These are phyloP conservation scores for Gypsophila paniculata DNA, from an alignment of 179 eudicot species.

Conservation along the genomic window DNA sequence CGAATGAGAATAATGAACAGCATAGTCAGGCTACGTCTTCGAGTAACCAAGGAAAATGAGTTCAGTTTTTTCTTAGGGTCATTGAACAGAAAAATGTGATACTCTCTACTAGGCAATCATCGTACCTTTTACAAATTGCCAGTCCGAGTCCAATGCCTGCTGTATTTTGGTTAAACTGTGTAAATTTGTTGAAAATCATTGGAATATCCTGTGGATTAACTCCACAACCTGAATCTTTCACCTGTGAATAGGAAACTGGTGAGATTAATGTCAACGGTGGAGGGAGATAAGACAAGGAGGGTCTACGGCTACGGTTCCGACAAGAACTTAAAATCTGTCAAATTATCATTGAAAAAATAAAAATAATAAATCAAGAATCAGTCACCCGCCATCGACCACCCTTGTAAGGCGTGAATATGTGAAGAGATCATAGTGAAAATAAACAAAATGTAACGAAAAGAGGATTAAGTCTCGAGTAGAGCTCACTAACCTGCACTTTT, in stretches of 20 bases:
- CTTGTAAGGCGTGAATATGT: too few species aligned
- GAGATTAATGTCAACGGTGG: background rate
- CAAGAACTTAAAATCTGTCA: background rate
- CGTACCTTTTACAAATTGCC: background rate
- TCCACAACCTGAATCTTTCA: slow-evolving; percentile 90
- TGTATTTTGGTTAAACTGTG: slow-evolving; percentile 41
- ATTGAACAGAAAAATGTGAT: background rate
- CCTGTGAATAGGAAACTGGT: slow-evolving; percentile 36
- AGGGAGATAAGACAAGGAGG: background rate
- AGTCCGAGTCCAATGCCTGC: slow-evolving; percentile 67
- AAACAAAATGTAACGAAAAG: too few species aligned
- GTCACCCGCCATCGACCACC: too few species aligned
- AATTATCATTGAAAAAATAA: background rate
- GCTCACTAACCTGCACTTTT: slow-evolving; percentile 62
- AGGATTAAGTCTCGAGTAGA: too few species aligned
- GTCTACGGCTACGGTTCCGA: background rate
- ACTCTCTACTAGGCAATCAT: too few species aligned
- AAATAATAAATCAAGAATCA: too few species aligned
- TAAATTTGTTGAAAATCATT: slow-evolving; percentile 60
- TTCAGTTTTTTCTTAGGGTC: too few species aligned
- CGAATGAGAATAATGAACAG: background rate
- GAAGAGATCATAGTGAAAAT: too few species aligned
- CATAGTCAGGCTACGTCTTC: background rate
- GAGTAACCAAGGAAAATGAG: too few species aligned
- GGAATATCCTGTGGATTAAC: slow-evolving; percentile 69